Evolutionary conservation across 2,329 filamentous ascomycete genomes (phyloP), one percentile per base, ranked within the genome.

Genomic region (Diplodia corticola): DNA sequence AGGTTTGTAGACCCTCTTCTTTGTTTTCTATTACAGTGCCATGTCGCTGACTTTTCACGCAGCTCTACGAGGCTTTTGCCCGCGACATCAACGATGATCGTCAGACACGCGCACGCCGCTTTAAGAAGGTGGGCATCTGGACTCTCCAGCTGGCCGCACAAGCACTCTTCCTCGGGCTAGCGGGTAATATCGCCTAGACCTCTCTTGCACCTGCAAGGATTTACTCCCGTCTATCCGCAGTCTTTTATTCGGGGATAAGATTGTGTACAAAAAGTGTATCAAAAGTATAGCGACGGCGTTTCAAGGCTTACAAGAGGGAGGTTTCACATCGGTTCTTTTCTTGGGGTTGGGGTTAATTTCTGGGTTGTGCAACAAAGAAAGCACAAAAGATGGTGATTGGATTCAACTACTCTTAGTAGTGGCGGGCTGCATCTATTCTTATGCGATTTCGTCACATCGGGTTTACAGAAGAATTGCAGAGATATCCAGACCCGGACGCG

Each of bases 51-150:
- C 33, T 40, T 7, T 13, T 10, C 30, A 20, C 50, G 28, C 63
- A 87, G 85, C 93, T 93, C 63, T 99, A 99, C 76, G 88, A 94
- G 72, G 95, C 95, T 0, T 98, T 99, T 79, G 93, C 93, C 44
- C 88, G 88, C 69, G 92, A 97, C 76, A 92, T 99, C 35, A 89
- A 93, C 69, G 92, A 98, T 72, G 91, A 97, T 78, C 91, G 95
- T 72, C 90, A 96, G 76, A 91, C 90, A 70, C 88, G 93, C 63
- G 90, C 92, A 71, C 85, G 94, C 60, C 86, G 95, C 51, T 90
- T 99, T 75, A 96, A 93, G 77, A 97, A 98, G 80, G 95, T 97
- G 30, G 95, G 95, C 35, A 89, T 98, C 73, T 99, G 95, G 95
- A 97, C 93, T 3, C 84, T 98, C 65, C 93, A 94, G 72, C 82